phyloP scores from a whole-genome alignment of 306 rosid genomes.

The Citrullus colocynthis region DNA sequence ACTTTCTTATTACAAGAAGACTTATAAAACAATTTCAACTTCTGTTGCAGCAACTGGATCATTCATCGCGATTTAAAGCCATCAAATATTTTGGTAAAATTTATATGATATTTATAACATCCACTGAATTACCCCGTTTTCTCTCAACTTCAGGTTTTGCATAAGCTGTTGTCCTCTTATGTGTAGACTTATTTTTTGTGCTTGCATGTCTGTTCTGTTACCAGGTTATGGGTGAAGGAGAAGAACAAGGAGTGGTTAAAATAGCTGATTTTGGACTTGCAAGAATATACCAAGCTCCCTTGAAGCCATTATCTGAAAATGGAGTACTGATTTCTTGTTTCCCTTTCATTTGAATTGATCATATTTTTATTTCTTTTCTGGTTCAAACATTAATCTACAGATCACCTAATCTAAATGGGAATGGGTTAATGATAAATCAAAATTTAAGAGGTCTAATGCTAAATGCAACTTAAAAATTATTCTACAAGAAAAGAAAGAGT shows the following conservation, averaged over 20 bases:
- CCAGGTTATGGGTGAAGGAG: constrained; percentile 94
- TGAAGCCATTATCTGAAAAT: constrained; percentile 65
- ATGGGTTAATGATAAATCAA: background rate
- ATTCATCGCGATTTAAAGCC: constrained; percentile 94
- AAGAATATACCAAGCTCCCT: constrained; percentile 87
- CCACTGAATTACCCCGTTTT: background rate
- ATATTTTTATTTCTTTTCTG: background rate
- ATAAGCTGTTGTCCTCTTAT: background rate
- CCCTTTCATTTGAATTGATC: background rate
- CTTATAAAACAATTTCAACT: constrained; percentile 13
- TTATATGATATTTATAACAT: background rate
- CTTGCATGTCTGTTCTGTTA: constrained; percentile 5
- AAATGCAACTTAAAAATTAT: background rate
- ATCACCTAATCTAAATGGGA: background rate
- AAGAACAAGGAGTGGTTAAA: constrained; percentile 85
- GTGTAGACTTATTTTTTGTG: background rate
- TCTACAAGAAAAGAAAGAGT: background rate
- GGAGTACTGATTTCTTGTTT: constrained; percentile 47
- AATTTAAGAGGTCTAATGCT: background rate
- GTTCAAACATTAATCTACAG: background rate
- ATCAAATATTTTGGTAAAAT: constrained; percentile 83
- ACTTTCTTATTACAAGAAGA: background rate
- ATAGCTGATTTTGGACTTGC: constrained; percentile 99
- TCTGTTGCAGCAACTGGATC: constrained; percentile 74
- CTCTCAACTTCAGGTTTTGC: background rate